These are phyloP conservation scores for Leccinum fallax DNA, from an alignment of 1,284 basidiomycete genomes.

Conservation along the genomic window DNA sequence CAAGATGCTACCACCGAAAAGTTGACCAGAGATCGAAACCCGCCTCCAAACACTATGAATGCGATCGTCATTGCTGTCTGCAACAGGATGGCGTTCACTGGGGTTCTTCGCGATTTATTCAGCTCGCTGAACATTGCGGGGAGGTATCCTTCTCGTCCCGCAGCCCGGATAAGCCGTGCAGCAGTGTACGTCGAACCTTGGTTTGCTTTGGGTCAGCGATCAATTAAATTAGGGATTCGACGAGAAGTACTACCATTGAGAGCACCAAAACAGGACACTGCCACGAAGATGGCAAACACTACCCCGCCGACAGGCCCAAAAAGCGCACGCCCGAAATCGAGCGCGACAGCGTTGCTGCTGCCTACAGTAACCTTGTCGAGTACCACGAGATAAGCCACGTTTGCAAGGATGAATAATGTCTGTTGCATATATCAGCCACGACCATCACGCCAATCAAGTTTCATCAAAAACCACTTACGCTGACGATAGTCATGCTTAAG, in stretches of 20 bases:
- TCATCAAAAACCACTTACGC: conserved; percentile 43
- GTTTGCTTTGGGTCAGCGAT: conserved; percentile 12
- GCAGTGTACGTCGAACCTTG: conserved; percentile 81
- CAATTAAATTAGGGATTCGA: neutral
- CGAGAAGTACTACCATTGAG: conserved; percentile 63
- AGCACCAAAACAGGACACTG: conserved; percentile 93
- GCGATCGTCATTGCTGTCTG: conserved; percentile 73
- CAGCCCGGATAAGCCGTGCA: conserved; percentile 85
- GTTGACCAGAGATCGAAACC: conserved; percentile 86
- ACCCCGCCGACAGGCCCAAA: conserved; percentile 87
- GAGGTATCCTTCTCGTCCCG: conserved; percentile 87
- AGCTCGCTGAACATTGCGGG: conserved; percentile 80
- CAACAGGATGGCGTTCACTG: conserved; percentile 81
- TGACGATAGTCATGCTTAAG: conserved; percentile 80
- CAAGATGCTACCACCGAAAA: conserved; percentile 88
- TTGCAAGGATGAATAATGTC: conserved; percentile 80
- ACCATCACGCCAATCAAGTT: neutral
- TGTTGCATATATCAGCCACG: conserved; percentile 28
- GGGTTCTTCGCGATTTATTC: conserved; percentile 75
- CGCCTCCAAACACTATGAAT: conserved; percentile 85
- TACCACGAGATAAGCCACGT: conserved; percentile 91
- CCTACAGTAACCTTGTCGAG: conserved; percentile 79
- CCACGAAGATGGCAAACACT: conserved; percentile 88
- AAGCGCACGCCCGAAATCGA: conserved; percentile 89
- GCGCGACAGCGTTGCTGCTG: conserved; percentile 89